phyloP scores from a whole-genome alignment of 306 rosid genomes.

The Quercus berberidifolia region DNA sequence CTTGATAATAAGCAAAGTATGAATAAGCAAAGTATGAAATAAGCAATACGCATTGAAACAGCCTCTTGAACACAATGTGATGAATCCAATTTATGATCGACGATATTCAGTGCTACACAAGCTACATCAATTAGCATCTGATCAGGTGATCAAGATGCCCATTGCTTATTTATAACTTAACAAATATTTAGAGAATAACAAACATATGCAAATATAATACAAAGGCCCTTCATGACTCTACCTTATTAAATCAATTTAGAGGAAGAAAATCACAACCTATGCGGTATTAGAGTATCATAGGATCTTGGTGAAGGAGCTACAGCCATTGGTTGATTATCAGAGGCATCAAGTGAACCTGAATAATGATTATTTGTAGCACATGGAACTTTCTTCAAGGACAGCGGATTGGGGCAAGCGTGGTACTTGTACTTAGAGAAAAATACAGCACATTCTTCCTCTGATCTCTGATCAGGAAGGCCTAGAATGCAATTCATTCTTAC shows the following conservation, averaged over 20 bases:
- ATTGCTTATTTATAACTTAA: not conserved
- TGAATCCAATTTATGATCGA: too few species aligned
- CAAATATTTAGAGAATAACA: not conserved
- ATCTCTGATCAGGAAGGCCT: slow-evolving; percentile 41
- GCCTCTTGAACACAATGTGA: too few species aligned
- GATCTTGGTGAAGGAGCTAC: slow-evolving; percentile 23
- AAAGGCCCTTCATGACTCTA: too few species aligned
- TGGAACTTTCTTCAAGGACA: slow-evolving; percentile 32
- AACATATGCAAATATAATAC: not conserved
- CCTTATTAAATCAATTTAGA: too few species aligned
- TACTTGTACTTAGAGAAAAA: slow-evolving; percentile 23
- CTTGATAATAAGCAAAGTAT: too few species aligned
- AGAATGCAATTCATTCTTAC: slow-evolving; percentile 52
- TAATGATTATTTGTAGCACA: slow-evolving; percentile 22
- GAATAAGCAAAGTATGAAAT: too few species aligned
- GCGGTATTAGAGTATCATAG: slow-evolving; percentile 39
- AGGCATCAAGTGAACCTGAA: not conserved
- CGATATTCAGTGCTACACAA: too few species aligned
- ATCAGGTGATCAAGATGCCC: not conserved
- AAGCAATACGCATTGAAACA: slow-evolving; percentile 19
- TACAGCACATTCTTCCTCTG: slow-evolving; percentile 16
- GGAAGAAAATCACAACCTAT: slow-evolving; percentile 13
- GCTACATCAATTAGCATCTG: too few species aligned
- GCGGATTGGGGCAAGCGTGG: slow-evolving; percentile 22
- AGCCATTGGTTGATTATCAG: not conserved